These are phyloP conservation scores for Claviceps sp. DNA, from an alignment of 2,329 filamentous ascomycete species.

Conservation along the genomic window DNA sequence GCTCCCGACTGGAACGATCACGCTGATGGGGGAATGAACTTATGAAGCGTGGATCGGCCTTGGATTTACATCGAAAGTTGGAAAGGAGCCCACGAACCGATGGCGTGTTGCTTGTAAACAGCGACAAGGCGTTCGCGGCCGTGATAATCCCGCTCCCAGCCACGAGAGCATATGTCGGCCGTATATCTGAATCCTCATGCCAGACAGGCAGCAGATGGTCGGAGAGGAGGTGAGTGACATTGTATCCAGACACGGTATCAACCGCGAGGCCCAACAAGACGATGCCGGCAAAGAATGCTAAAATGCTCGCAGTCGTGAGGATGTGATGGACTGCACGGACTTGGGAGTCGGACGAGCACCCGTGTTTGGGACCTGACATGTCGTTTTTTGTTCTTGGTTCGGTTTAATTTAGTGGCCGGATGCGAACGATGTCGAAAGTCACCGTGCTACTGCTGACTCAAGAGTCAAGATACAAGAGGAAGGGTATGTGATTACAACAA, in stretches of 20 bases:
- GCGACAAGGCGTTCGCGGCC: conserved; percentile 31
- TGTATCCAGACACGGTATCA: conserved; percentile 41
- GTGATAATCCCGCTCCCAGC: conserved; percentile 37
- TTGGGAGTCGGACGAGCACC: conserved; percentile 36
- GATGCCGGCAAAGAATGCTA: conserved; percentile 38
- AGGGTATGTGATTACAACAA: background rate
- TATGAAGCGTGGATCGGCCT: conserved; percentile 6
- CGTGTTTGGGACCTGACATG: conserved; percentile 22
- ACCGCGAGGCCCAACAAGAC: conserved; percentile 40
- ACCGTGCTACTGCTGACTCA: too few relatives aligned
- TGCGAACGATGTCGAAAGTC: background rate
- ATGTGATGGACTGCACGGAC: conserved; percentile 29
- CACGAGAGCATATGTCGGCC: conserved; percentile 42
- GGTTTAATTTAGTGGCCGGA: background rate
- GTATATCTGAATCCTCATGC: conserved; percentile 43
- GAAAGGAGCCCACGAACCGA: conserved; percentile 23
- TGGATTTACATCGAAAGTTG: conserved; percentile 8
- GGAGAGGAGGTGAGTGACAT: conserved; percentile 34
- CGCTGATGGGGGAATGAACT: conserved; percentile 9
- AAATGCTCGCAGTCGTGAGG: conserved; percentile 32
- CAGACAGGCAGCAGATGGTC: conserved; percentile 41
- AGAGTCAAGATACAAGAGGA: background rate
- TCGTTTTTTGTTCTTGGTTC: background rate
- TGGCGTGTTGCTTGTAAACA: conserved; percentile 34
- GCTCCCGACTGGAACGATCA: conserved; percentile 17